phyloP scores from a whole-genome alignment of 805 yeast species.

The Diddensiella santjacobensis region DNA sequence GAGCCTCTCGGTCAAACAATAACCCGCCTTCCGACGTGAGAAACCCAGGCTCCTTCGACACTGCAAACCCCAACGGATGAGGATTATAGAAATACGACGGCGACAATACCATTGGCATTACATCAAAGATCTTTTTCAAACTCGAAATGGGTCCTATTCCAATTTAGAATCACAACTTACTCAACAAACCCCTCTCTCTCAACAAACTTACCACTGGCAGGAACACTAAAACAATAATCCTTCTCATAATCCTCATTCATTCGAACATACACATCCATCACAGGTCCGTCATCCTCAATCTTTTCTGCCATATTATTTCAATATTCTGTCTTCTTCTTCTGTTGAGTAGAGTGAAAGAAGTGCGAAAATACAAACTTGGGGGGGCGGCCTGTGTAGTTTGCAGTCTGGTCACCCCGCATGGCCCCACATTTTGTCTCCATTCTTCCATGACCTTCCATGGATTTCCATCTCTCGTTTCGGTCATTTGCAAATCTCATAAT shows the following conservation, averaged over 20 bases:
- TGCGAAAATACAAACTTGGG: too few relatives aligned
- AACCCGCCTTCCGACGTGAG: constrained; percentile 81
- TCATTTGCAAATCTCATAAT: too few relatives aligned
- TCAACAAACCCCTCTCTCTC: not conserved
- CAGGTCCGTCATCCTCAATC: constrained; percentile 13
- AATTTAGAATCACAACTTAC: not conserved
- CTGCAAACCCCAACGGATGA: constrained; percentile 59
- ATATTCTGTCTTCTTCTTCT: not conserved
- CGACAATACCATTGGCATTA: constrained; percentile 69
- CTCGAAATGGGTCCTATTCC: constrained; percentile 46
- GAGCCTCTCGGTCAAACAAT: constrained; percentile 61
- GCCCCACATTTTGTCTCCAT: constrained; percentile 3
- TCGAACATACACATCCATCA: constrained; percentile 56
- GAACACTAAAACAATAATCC: constrained; percentile 85
- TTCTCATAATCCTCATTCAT: constrained; percentile 80
- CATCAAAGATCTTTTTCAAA: constrained; percentile 56
- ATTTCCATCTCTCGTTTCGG: too few relatives aligned
- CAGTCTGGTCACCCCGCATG: not conserved
- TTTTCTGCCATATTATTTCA: not conserved
- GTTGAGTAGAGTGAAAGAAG: not conserved
- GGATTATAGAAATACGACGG: constrained; percentile 72
- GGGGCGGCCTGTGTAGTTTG: not conserved
- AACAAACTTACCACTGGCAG: constrained; percentile 34
- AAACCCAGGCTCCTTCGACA: constrained; percentile 69
- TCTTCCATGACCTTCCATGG: constrained; percentile 3